Base-by-base conservation (phyloP, 257 asterid species). In the Nicotiana undulata region DNA sequence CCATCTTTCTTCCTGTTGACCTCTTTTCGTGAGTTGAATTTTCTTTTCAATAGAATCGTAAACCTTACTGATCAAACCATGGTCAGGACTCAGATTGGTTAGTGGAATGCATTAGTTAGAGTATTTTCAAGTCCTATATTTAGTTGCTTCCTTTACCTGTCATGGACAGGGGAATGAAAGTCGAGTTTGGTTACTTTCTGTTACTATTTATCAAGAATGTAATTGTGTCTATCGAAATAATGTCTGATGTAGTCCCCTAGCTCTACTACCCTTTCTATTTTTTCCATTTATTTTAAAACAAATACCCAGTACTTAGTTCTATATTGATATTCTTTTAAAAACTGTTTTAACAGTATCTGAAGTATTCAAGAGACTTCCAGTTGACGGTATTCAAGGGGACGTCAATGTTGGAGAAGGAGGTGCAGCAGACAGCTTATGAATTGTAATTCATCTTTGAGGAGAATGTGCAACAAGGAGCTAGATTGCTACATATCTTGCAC, bases 301-400 rank as follows among this genome's bases (percentile, higher is more conserved):
- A 5, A 22, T 52, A 40, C 49, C 9, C 12, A 40, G 49, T 28
- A 44, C 60, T 34, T 32, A 79, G 55, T 11, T 82, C 44, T 28
- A 44, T 52, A 9, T 22, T 64, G 46, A 28, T 40, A 40, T 5
- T 5, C 20, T 31, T 56, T 15, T 15, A 13, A 80, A 63, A 80
- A 63, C 46, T 18, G 75, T n/a, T 78, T 55, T 74, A 37, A 81
- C 58, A 76, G 66, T 77, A 66, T 13, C n/a, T 72, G 24, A 90
- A 80, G 89, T 96, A 96, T 88, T 89, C 94, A 0, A 87, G 93
- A 85, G 94, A 90, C 68, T 86, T 83, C 80, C 97, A 92, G 91
- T 82, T 96, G 58, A 94, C 99, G 15, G 84, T 92, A 40, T 96
- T 96, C 61, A 91, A 91, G 82, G 98, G 98, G 82, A 91, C 99